phyloP scores from a whole-genome alignment of 176 grass and related monocot genomes.

The Oryza longistaminata region DNA sequence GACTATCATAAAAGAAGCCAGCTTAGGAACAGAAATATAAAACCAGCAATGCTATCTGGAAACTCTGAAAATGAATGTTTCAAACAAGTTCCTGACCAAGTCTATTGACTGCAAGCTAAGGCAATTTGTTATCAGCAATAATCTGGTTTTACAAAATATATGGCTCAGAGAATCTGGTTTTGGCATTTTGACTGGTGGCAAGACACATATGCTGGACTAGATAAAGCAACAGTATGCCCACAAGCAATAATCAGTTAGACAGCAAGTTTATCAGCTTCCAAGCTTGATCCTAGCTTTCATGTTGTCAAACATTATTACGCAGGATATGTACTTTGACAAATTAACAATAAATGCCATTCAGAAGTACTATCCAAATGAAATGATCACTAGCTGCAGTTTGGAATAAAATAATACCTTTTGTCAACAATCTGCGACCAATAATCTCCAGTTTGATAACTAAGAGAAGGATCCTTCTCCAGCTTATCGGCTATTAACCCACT shows the following conservation, averaged over 20 bases:
- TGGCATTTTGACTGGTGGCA: not conserved
- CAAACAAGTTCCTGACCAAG: not conserved
- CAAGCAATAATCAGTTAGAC: not conserved
- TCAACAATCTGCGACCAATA: conserved; percentile 89
- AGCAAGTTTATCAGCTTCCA: not conserved
- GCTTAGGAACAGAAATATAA: not conserved
- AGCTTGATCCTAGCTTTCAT: not conserved
- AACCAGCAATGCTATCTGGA: not conserved
- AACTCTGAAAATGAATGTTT: not conserved
- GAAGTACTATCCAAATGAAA: not conserved
- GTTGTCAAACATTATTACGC: not conserved
- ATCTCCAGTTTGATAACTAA: conserved; percentile 73
- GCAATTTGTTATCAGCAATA: not conserved
- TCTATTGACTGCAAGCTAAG: not conserved
- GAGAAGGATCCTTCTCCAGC: conserved; percentile 92
- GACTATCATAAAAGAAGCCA: not conserved
- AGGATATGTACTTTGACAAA: not conserved
- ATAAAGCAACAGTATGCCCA: not conserved
- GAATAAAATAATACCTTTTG: conserved; percentile 73
- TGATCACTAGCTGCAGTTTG: conserved; percentile 4
- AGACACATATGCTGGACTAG: not conserved
- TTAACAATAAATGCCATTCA: not conserved
- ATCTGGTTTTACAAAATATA: not conserved
- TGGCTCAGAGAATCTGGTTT: not conserved
- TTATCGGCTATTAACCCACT: conserved; percentile 92